Evolutionary conservation across 2,329 filamentous ascomycete species (phyloP), one percentile per base, ranked within the genome.

Genomic region (Neonectria neomacrospora): DNA sequence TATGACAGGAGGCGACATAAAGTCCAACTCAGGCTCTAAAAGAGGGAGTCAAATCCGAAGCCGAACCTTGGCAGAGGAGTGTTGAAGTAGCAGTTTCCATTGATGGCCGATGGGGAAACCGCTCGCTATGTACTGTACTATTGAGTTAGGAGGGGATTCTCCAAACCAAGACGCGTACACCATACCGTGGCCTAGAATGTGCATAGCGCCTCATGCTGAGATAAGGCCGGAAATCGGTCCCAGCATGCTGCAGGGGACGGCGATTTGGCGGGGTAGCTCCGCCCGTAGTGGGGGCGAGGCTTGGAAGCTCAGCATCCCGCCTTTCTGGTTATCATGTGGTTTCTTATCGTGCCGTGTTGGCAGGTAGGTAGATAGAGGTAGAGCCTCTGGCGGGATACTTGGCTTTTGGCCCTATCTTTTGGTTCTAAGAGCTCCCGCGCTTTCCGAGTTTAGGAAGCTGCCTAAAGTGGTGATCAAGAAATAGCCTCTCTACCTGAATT

Each of bases 251-350:
- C 70, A 73, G 65, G 70, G 68, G 55, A 37, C 56, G 56, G 34
- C 48, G 55, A 71, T 73, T 70, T 72, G 69, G 71, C 69, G 71
- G 71, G 71, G 71, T 73, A 73, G 69, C 69, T 72, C 44, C 53
- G 48, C 58, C 65, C 52, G 45, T 50, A 55, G 66, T 72, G 70
- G 70, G 51, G 68, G 34, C 22, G 14, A 26, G 41, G 48, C 32
- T 44, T 58, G 37, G 42, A 28, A 37, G 23, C 20, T 62, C 30
- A 48, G 18, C 41, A 51, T 50, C 34, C 59, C 60, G 60, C 44
- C 60, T 48, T 58, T 63, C 59, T 48, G 54, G 60, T 53, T 58
- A 63, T 63, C 59, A 62, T 57, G 54, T 57, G 59, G 54, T 57
- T 18, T 51, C 54, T 51, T 52, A 51, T 58, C 44, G 42, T 47